Evolutionary conservation across 2,329 filamentous ascomycete genomes (phyloP), one percentile per base, ranked within the genome.

Genomic region (Trichophyton verrucosum): DNA sequence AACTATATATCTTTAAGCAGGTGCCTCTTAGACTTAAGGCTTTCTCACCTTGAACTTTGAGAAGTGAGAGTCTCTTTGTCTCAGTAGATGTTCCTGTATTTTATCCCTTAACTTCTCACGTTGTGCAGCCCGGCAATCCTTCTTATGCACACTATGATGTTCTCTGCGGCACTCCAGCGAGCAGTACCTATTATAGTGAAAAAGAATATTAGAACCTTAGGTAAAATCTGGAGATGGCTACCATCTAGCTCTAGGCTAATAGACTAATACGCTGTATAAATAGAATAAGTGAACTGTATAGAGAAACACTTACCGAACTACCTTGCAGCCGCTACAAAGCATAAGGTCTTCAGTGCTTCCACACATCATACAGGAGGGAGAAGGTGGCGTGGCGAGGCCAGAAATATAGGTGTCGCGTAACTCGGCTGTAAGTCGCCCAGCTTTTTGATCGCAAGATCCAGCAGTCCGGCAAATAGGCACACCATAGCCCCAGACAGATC

Each of bases 401-500:
- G 57, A 59, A 24, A 59, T 40, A 33, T 59, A 40, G 24, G 40
- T 24, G n/a, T 33, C 38, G 22, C 57, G 57, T 27, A 59, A 17
- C 11, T 59, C 57, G 11, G 38, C 24, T 33, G 42, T 40, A n/a
- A 60, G 27, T 11, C 38, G 27, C 3, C 33, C 58, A 38, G 44
- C 58, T 13, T 60, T 60, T 30, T 60, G 44, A 42, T 60, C 47
- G 27, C 58, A 60, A 20, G n/a, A 22, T 7, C 58, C 58, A 7
- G 47, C 58, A 3, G 58, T 44, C 4, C 58, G n/a, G 11, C 58
- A 60, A 24, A 60, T 60, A 24, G 58, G 58, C 42, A 60, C 58
- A 55, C 44, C 36, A 22, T 53, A 60, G n/a, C 47, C 30, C 58
- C 58, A 60, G 30, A 60, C 47, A 7, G 44, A 55, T 11, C 44